Percentiles rank a stretch among this genome's conserved stretches.
phyloP scores from a whole-genome alignment of 2,329 filamentous ascomycete genomes.

The Periconia sp. region DNA sequence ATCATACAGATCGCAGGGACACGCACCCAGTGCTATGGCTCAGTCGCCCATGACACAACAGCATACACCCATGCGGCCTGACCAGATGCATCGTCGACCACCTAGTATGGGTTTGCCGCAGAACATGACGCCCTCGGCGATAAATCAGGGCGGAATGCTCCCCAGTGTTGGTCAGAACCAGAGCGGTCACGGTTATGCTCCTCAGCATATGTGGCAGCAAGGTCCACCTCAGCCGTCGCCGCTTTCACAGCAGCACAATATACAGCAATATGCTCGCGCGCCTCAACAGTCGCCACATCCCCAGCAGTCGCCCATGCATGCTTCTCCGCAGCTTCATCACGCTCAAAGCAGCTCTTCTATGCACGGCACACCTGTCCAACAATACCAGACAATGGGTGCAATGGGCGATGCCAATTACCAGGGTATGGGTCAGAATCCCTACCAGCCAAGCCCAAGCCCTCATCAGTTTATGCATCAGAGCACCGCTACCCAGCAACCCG shows the following conservation, averaged over 20 bases:
- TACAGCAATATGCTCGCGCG: slow-evolving; percentile 48
- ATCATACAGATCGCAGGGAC: slow-evolving; percentile 70
- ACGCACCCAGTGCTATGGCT: slow-evolving; percentile 70
- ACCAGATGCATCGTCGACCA: slow-evolving; percentile 68
- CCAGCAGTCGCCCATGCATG: slow-evolving; percentile 53
- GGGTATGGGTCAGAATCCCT: slow-evolving; percentile 52
- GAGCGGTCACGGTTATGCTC: slow-evolving; percentile 49
- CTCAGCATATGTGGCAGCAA: slow-evolving; percentile 53
- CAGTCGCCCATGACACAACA: slow-evolving; percentile 74
- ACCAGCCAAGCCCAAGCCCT: slow-evolving; percentile 52
- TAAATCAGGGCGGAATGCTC: slow-evolving; percentile 42
- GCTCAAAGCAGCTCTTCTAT: slow-evolving; percentile 45
- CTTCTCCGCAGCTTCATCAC: slow-evolving; percentile 52
- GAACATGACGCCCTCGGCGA: slow-evolving; percentile 31
- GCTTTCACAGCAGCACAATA: slow-evolving; percentile 49
- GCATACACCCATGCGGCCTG: slow-evolving; percentile 60
- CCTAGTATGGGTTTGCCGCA: slow-evolving; percentile 55
- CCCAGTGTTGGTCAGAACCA: slow-evolving; percentile 44
- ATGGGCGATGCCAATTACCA: slow-evolving; percentile 48
- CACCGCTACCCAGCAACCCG: slow-evolving; percentile 49
- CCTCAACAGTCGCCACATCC: slow-evolving; percentile 47
- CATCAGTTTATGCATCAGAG: slow-evolving; percentile 50
- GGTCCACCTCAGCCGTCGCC: slow-evolving; percentile 52
- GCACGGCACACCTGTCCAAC: slow-evolving; percentile 47
- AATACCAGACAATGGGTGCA: slow-evolving; percentile 49